Percentiles rank a stretch among this genome's conserved stretches.
These are phyloP conservation scores for Neofusicoccum sp. DNA, from an alignment of 2,329 filamentous ascomycete species.

Conservation along the genomic window DNA sequence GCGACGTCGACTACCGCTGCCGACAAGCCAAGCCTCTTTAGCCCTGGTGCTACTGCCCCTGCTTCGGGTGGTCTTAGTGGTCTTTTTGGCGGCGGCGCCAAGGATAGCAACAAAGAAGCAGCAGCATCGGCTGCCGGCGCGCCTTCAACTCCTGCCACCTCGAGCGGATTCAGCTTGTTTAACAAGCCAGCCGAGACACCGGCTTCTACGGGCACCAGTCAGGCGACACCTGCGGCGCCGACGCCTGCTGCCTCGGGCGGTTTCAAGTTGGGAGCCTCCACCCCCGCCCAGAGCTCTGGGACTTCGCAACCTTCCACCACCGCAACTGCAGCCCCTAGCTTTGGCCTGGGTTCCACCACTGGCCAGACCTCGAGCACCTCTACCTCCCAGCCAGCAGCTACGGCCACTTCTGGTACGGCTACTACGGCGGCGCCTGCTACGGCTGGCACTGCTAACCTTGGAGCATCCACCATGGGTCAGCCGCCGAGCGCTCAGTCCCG, in stretches of 20 bases:
- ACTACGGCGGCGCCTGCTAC: constrained; percentile 30
- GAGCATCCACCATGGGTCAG: constrained; percentile 77
- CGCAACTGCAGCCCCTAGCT: constrained; percentile 19
- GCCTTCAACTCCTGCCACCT: constrained; percentile 24
- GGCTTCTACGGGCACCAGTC: not conserved
- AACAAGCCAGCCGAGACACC: constrained; percentile 14
- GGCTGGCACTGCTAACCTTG: constrained; percentile 47
- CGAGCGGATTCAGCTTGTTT: constrained; percentile 10
- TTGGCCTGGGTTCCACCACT: constrained; percentile 16
- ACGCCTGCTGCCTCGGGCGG: constrained; percentile 6
- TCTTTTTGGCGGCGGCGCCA: constrained; percentile 23
- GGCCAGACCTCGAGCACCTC: not conserved
- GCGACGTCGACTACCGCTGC: not conserved
- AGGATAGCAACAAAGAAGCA: constrained; percentile 16
- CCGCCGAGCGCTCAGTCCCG: constrained; percentile 79
- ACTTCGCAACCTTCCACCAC: not conserved
- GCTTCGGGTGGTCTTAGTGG: constrained; percentile 13
- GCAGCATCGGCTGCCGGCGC: constrained; percentile 29
- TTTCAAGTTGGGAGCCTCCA: not conserved
- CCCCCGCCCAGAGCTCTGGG: constrained; percentile 11
- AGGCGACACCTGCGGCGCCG: not conserved
- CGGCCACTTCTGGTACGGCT: constrained; percentile 27
- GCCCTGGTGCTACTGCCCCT: constrained; percentile 7
- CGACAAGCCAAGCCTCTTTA: constrained; percentile 13
- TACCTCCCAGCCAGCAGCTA: constrained; percentile 10